Percentiles rank a stretch among this genome's conserved stretches.
These are phyloP conservation scores for Carpinus fangiana DNA, from an alignment of 306 rosid species.

Conservation along the genomic window DNA sequence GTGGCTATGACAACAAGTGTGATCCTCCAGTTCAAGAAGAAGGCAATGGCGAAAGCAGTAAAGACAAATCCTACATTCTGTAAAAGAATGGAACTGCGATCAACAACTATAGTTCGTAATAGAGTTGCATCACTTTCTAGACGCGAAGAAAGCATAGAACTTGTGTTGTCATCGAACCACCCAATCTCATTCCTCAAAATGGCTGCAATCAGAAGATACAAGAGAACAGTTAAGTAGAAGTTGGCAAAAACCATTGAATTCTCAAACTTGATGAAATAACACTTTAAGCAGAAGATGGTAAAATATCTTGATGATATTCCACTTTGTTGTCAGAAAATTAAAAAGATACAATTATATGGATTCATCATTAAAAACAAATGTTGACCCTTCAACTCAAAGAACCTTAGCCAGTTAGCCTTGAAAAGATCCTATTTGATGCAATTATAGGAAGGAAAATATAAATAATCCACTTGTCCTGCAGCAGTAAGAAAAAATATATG, in stretches of 20 bases:
- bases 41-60: slow-evolving; percentile 79
- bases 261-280: neutral
- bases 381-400: neutral
- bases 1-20: slow-evolving; percentile 88
- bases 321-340: neutral
- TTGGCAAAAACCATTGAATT: neutral
- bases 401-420: neutral
- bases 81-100: slow-evolving; percentile 74
- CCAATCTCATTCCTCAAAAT: slow-evolving; percentile 93
- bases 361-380: slow-evolving; percentile 8
- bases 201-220: slow-evolving; percentile 52
- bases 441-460: neutral
- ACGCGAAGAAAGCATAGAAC: slow-evolving; percentile 88
- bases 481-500: neutral
- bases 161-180: slow-evolving; percentile 96
- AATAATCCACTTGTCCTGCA: neutral
- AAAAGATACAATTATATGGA: slow-evolving; percentile 8
- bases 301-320: neutral
- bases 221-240: slow-evolving; percentile 13
- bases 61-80: slow-evolving; percentile 85
- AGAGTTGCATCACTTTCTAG: slow-evolving; percentile 83
- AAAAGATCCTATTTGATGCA: neutral
- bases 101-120: slow-evolving; percentile 78
- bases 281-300: neutral
- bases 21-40: slow-evolving; percentile 92